phyloP scores from a whole-genome alignment of 148 eudicot species.

The Mesembryanthemum crystallinum region DNA sequence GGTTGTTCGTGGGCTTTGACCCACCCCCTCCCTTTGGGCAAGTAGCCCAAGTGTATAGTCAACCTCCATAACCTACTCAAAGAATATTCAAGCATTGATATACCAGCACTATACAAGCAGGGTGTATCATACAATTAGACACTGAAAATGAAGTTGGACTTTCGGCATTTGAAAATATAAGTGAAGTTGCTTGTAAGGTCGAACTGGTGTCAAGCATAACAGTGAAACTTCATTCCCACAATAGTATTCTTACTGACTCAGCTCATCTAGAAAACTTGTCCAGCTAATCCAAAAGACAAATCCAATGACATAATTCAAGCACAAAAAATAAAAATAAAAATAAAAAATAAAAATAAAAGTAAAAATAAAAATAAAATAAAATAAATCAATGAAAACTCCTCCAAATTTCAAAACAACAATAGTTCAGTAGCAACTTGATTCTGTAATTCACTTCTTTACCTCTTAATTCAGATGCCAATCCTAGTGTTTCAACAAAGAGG shows the following conservation, averaged over 20 bases:
- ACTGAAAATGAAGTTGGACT: not conserved
- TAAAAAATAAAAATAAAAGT: too few relatives aligned
- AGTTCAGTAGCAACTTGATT: too few relatives aligned
- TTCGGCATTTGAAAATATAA: not conserved
- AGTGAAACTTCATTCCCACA: too few relatives aligned
- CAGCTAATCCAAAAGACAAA: not conserved
- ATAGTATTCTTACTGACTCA: not conserved
- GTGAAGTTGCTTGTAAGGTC: not conserved
- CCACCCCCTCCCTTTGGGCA: not conserved
- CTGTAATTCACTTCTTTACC: not conserved
- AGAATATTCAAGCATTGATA: not conserved
- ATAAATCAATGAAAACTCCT: not conserved
- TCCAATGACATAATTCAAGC: not conserved
- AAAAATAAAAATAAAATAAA: not conserved
- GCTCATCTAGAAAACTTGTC: not conserved
- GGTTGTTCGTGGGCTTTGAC: not conserved
- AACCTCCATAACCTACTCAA: too few relatives aligned
- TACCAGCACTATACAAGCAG: not conserved
- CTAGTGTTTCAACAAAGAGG: not conserved
- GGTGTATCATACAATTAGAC: not conserved
- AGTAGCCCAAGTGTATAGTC: not conserved
- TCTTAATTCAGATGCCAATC: not conserved
- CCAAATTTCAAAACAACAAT: not conserved
- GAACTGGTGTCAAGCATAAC: not conserved
- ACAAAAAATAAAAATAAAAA: too few relatives aligned